phyloP scores from a whole-genome alignment of 306 rosid species.

The Inga oerstediana region DNA sequence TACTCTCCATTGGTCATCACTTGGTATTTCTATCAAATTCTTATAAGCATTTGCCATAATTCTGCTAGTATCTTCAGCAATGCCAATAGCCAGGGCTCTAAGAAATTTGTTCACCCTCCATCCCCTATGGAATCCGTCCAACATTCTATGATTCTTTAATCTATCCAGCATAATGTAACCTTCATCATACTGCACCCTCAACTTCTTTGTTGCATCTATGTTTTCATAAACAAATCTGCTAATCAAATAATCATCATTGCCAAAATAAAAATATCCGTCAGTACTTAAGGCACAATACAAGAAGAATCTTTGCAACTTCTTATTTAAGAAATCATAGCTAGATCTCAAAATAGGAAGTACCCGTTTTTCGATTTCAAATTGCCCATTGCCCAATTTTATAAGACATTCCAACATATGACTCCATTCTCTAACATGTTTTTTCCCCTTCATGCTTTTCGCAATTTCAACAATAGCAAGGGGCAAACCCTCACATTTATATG shows the following conservation, averaged over 20 bases:
- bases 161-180: background rate
- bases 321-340: background rate
- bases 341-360: background rate
- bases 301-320: background rate
- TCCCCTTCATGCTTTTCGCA: background rate
- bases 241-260: background rate
- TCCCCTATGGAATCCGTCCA: fast-evolving
- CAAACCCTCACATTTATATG: background rate
- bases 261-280: fast-evolving
- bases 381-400: background rate
- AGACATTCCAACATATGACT: background rate
- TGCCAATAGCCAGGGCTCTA: background rate
- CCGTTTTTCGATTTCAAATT: background rate
- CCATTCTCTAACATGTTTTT: background rate
- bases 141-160: background rate
- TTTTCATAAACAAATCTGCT: background rate
- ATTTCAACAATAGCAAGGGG: background rate
- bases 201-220: background rate
- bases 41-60: background rate
- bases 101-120: background rate
- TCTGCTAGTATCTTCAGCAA: background rate
- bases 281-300: background rate
- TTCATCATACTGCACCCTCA: background rate
- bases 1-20: background rate
- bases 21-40: background rate